Evolutionary conservation across 768 basidiomycete genomes (phyloP).

Genomic region (Pleurotus pulmonarius): DNA sequence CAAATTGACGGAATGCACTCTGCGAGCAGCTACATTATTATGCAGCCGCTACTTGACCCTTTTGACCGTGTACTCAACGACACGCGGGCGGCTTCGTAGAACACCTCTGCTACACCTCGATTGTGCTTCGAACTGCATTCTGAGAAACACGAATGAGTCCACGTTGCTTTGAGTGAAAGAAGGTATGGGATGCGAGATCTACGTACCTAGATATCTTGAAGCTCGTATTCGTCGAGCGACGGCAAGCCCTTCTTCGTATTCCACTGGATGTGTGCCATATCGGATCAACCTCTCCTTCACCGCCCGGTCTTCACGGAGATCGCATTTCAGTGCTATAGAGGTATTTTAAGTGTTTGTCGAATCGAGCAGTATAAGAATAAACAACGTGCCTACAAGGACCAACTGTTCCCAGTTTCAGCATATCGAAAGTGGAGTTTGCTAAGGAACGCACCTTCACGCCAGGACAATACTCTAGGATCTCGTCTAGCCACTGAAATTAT

Average conservation of each 20-base stretch:
- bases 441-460: constrained; percentile 77
- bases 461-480: constrained; percentile 88
- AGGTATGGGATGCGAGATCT: not conserved
- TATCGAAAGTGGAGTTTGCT: not conserved
- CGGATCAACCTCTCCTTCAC: constrained; percentile 71
- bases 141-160: constrained; percentile 23
- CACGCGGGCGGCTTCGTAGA: constrained; percentile 87
- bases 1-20: not conserved
- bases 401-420: constrained; percentile 41
- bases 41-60: constrained; percentile 52
- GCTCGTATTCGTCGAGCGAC: constrained; percentile 90
- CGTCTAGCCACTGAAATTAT: constrained; percentile 78
- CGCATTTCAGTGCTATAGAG: constrained; percentile 84
- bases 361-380: not conserved
- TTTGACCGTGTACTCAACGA: constrained; percentile 74
- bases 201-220: constrained; percentile 85
- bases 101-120: constrained; percentile 90
- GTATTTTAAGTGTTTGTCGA: constrained; percentile 7
- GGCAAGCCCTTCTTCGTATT: constrained; percentile 90
- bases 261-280: constrained; percentile 67
- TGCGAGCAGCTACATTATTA: constrained; percentile 49
- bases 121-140: constrained; percentile 99
- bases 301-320: constrained; percentile 80
- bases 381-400: constrained; percentile 78
- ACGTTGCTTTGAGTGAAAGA: not conserved